Percentiles rank a stretch among this genome's conserved stretches.
Evolutionary conservation across 1,284 basidiomycete genomes (phyloP).

Genomic region (Sporisorium reilianum): DNA sequence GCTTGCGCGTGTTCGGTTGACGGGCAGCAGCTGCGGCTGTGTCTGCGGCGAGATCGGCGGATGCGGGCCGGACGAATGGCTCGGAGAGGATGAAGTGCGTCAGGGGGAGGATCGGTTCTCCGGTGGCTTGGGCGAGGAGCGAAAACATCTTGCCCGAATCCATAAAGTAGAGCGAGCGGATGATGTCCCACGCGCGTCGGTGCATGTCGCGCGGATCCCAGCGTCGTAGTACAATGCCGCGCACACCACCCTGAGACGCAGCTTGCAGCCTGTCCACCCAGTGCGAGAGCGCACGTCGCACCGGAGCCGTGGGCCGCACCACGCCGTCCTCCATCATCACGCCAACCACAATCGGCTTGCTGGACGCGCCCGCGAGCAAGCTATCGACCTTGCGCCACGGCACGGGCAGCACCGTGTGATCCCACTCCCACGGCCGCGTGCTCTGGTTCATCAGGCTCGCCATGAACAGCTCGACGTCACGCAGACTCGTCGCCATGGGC

Average conservation of each 20-base stretch:
- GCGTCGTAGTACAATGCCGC: constrained; percentile 22
- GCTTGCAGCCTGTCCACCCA: constrained; percentile 32
- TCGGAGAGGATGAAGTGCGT: constrained; percentile 43
- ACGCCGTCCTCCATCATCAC: constrained; percentile 46
- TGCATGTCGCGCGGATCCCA: constrained; percentile 39
- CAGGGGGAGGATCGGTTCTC: constrained; percentile 48
- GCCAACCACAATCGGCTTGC: constrained; percentile 25
- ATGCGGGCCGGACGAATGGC: constrained; percentile 30
- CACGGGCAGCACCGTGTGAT: constrained; percentile 19
- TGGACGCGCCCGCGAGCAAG: background rate
- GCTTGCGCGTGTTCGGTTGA: background rate
- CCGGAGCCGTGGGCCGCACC: constrained; percentile 33
- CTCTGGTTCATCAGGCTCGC: constrained; percentile 30
- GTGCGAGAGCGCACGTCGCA: constrained; percentile 27
- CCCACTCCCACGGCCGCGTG: constrained; percentile 39
- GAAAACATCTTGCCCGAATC: constrained; percentile 45
- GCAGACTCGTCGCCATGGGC: constrained; percentile 28
- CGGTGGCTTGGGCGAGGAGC: constrained; percentile 35
- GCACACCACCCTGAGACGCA: background rate
- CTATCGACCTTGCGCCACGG: constrained; percentile 39
- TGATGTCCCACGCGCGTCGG: constrained; percentile 43
- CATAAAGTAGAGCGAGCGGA: constrained; percentile 55
- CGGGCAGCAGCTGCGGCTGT: background rate
- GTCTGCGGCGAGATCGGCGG: constrained; percentile 15
- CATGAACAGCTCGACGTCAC: constrained; percentile 54